Conservation (phyloP, 2,329 filamentous ascomycete species). For the Basipetospora sp. region DNA sequence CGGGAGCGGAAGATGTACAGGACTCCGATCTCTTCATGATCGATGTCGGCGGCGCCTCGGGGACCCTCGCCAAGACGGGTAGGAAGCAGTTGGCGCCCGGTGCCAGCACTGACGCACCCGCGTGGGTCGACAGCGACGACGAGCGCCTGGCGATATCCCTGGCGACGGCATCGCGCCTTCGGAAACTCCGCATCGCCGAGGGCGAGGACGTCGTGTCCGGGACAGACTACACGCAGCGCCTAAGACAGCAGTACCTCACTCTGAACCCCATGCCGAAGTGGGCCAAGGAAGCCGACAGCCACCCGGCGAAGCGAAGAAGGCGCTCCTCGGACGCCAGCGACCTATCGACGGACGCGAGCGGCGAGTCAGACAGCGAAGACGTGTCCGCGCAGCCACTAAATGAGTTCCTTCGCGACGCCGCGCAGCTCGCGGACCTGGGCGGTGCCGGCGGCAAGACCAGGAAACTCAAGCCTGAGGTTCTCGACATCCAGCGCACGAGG, state of each 20-base stretch:
- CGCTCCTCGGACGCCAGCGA: slow-evolving; percentile 36
- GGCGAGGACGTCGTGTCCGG: slow-evolving; percentile 77
- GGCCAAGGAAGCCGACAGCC: slow-evolving; percentile 37
- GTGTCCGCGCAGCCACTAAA: slow-evolving; percentile 64
- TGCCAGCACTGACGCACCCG: slow-evolving; percentile 30
- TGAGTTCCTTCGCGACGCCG: slow-evolving; percentile 60
- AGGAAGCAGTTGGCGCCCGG: slow-evolving; percentile 11
- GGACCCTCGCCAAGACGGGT: slow-evolving; percentile 21
- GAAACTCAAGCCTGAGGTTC: slow-evolving; percentile 69
- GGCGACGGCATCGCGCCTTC: slow-evolving; percentile 55
- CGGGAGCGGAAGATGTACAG: slow-evolving; percentile 40
- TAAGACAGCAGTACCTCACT: slow-evolving; percentile 61
- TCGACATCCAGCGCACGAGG: slow-evolving; percentile 79
- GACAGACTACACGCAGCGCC: slow-evolving; percentile 64
- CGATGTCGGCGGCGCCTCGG: slow-evolving; percentile 34
- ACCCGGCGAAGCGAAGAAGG: slow-evolving; percentile 34
- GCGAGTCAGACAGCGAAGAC: slow-evolving; percentile 41
- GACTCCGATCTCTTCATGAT: slow-evolving; percentile 79
- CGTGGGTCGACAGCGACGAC: slow-evolving; percentile 93
- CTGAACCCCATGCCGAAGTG: slow-evolving; percentile 47
- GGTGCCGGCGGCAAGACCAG: slow-evolving; percentile 37
- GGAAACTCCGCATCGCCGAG: slow-evolving; percentile 70
- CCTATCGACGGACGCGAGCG: slow-evolving; percentile 21
- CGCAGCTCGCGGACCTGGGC: slow-evolving; percentile 44
- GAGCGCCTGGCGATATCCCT: slow-evolving; percentile 75